phyloP scores from a whole-genome alignment of 306 rosid species.

The Comarum palustre region DNA sequence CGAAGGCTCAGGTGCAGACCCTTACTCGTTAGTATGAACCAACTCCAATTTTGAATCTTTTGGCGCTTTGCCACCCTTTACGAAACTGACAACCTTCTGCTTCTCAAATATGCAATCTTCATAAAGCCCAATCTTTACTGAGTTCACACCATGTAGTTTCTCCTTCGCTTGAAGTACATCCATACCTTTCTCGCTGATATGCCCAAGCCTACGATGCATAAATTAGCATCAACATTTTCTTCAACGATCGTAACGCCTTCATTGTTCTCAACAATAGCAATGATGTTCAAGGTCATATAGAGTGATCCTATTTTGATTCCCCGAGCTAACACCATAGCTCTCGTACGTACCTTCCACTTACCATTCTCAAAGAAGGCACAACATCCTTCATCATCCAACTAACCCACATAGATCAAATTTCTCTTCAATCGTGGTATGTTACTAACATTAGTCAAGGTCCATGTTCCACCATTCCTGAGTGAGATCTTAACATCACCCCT shows the following conservation, averaged over 20 bases:
- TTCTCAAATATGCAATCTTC: too few species aligned
- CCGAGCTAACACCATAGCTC: slow-evolving; percentile 1
- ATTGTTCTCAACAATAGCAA: neutral
- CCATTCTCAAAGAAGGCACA: neutral
- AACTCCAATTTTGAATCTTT: too few species aligned
- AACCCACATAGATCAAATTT: neutral
- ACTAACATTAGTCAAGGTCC: neutral
- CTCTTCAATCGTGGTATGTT: neutral
- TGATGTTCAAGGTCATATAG: neutral
- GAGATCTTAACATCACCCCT: neutral
- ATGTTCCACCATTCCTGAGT: neutral
- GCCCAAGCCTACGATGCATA: too few species aligned
- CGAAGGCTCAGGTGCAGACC: too few species aligned
- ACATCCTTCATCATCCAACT: neutral
- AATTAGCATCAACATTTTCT: too few species aligned
- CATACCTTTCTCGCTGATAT: too few species aligned
- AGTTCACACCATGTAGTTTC: too few species aligned
- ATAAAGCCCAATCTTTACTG: too few species aligned
- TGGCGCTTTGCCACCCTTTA: too few species aligned
- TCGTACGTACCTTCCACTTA: neutral
- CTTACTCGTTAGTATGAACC: too few species aligned
- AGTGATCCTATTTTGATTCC: neutral
- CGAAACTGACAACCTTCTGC: too few species aligned
- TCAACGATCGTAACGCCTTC: neutral
- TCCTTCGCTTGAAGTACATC: too few species aligned